Evolutionary conservation across 2,329 filamentous ascomycete species (phyloP), one percentile per base, ranked within the genome.

Genomic region (Apiospora aurea): DNA sequence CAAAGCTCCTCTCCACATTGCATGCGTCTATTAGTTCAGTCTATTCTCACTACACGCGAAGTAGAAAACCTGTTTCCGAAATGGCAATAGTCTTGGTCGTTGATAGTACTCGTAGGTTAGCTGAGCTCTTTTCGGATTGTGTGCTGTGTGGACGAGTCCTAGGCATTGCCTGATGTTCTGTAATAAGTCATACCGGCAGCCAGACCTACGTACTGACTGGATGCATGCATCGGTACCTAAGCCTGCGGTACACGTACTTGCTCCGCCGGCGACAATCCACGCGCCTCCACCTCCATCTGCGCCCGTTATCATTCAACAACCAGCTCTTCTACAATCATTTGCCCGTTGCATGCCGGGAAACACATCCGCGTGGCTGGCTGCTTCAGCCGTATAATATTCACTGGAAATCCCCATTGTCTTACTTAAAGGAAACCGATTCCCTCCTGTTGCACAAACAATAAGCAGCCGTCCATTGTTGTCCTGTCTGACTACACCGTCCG

Each of bases 221-320:
- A 38, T 21, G 26, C 51, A 41, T 64, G 57, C 57, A 64, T 64
- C 18, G 57, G 57, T 64, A 64, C 57, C 57, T 64, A 64, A 64
- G 34, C 57, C 57, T 64, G 57, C 57, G 57, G 57, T 64, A 64
- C 57, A 64, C 57, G 34, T 64, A 18, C 44, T 38, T 24, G 24
- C 67, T 49, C 44, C 67, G 44, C 47, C 67, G 13, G 21, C 16
- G 67, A 69, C 21, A 26, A 44, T 49, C 67, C 13, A 46, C 24
- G 26, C 43, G 44, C 43, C 67, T 69, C 43, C 67, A 34, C 67
- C 44, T 69, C 67, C 67, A n/a, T 49, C 67, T 24, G 67, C 41
- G n/a, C 67, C 44, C 44, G 57, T 64, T 64, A 64, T 10, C 57
- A 64, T 41, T 64, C 57, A 64, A 41, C 57, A 41, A 41, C 21